Percentiles rank a stretch among this genome's conserved stretches.
phyloP scores from a whole-genome alignment of 2,329 filamentous ascomycete genomes.

The Exophiala viscosa region DNA sequence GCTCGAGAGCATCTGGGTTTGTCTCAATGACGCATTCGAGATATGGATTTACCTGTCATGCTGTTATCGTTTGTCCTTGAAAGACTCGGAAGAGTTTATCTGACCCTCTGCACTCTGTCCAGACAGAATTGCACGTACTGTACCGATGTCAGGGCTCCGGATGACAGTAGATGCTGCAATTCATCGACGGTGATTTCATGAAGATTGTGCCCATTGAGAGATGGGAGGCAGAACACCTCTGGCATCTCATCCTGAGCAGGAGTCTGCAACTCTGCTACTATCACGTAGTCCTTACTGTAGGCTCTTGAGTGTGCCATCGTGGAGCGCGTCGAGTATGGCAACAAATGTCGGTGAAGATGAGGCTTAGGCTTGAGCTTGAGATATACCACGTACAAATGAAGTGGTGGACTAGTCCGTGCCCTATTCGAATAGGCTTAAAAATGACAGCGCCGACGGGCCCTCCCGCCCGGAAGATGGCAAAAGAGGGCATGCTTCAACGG shows the following conservation, averaged over 20 bases:
- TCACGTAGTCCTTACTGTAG: slow-evolving; percentile 5
- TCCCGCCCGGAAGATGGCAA: too few relatives aligned
- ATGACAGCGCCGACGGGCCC: too few relatives aligned
- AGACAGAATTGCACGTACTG: slow-evolving; percentile 26
- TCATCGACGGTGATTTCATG: slow-evolving; percentile 27
- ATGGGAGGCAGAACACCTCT: slow-evolving; percentile 20
- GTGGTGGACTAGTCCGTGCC: too few relatives aligned
- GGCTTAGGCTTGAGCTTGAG: too few relatives aligned
- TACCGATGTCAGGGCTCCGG: slow-evolving; percentile 19
- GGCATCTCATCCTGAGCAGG: slow-evolving; percentile 14
- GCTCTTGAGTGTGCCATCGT: not conserved
- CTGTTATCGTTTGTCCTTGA: not conserved
- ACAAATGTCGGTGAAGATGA: not conserved
- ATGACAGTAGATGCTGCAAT: slow-evolving; percentile 23
- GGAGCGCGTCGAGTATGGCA: not conserved
- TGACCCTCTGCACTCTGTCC: slow-evolving; percentile 25
- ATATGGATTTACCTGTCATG: slow-evolving; percentile 21
- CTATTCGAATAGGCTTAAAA: too few relatives aligned
- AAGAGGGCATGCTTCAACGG: too few relatives aligned
- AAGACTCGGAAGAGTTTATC: not conserved
- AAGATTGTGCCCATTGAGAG: slow-evolving; percentile 20
- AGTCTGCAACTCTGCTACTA: slow-evolving; percentile 1
- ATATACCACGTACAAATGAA: too few relatives aligned
- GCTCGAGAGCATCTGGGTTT: slow-evolving; percentile 27
- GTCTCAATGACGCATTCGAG: slow-evolving; percentile 31